Percentiles rank a stretch among this genome's conserved stretches.
Conservation (phyloP, 768 basidiomycete species). For the Mycena floridula region DNA sequence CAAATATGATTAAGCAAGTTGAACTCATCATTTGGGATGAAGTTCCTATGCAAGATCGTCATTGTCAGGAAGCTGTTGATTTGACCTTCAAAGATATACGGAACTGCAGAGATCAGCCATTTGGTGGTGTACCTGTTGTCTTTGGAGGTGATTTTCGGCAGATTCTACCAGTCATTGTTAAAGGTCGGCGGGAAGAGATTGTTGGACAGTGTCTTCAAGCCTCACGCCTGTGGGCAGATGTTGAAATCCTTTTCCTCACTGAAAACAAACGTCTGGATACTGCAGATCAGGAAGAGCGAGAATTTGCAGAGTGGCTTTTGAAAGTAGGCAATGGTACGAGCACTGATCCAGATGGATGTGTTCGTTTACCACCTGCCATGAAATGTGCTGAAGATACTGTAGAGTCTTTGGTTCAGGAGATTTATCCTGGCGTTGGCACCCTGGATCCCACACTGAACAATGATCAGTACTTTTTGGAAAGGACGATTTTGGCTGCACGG, state of each 20-base stretch:
- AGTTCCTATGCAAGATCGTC: slow-evolving; percentile 26
- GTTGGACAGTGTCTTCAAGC: slow-evolving; percentile 25
- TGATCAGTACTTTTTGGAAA: slow-evolving; percentile 20
- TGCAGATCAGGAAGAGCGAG: slow-evolving; percentile 14
- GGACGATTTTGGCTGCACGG: slow-evolving; percentile 21
- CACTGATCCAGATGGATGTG: no score
- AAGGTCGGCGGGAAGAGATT: slow-evolving; percentile 31
- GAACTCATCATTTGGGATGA: slow-evolving; percentile 15
- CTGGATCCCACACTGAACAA: slow-evolving; percentile 17
- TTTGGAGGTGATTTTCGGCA: slow-evolving; percentile 48
- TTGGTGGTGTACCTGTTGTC: slow-evolving; percentile 39
- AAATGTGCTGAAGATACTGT: slow-evolving; percentile 16
- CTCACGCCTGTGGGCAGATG: slow-evolving; percentile 31
- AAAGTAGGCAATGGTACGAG: slow-evolving; percentile 29
- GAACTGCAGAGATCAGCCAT: slow-evolving; percentile 17
- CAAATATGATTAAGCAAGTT: slow-evolving; percentile 25
- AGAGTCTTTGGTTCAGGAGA: slow-evolving; percentile 12
- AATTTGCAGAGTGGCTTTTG: slow-evolving; percentile 31
- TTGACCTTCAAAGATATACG: slow-evolving; percentile 27
- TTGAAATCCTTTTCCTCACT: slow-evolving; percentile 26
- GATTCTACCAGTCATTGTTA: slow-evolving; percentile 34
- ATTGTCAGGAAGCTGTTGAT: slow-evolving; percentile 35
- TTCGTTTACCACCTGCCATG: no score
- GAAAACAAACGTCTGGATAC: slow-evolving; percentile 21
- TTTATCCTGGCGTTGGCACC: slow-evolving; percentile 18